Conservation (phyloP, 768 basidiomycete species). For the Podaxis rugospora region DNA sequence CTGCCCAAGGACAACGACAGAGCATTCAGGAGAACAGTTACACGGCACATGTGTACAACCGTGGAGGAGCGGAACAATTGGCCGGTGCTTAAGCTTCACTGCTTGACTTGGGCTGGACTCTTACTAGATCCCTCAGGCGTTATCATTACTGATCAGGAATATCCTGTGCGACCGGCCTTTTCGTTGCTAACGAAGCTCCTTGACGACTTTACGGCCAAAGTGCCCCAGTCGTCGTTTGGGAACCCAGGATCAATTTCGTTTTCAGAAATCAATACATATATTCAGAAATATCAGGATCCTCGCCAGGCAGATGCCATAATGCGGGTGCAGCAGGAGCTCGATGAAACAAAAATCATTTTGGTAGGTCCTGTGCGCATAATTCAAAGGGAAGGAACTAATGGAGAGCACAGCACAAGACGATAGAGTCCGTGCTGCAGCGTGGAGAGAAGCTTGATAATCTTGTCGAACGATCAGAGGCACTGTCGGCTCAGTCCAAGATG, state of each 20-base stretch:
- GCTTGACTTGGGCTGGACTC: neutral
- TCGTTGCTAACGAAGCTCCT: constrained; percentile 89
- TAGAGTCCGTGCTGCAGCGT: constrained; percentile 92
- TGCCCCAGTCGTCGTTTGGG: constrained; percentile 65
- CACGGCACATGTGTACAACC: constrained; percentile 90
- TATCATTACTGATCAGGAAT: constrained; percentile 92
- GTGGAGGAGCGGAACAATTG: constrained; percentile 80
- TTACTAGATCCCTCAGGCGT: constrained; percentile 50
- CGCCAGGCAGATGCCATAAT: constrained; percentile 96
- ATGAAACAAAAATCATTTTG: constrained; percentile 98
- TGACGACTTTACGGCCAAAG: constrained; percentile 84
- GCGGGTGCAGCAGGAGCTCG: constrained; percentile 95
- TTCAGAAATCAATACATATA: constrained; percentile 69
- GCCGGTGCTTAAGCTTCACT: constrained; percentile 51
- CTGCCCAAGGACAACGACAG: constrained; percentile 83
- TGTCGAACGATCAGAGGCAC: constrained; percentile 86
- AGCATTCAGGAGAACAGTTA: constrained; percentile 93
- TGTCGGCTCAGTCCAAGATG: constrained; percentile 92
- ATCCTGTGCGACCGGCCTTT: constrained; percentile 95
- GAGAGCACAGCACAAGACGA: constrained; percentile 86
- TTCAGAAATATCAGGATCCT: constrained; percentile 95
- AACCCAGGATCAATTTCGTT: constrained; percentile 70
- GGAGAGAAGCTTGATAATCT: constrained; percentile 96
- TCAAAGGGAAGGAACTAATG: neutral
- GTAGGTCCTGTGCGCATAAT: constrained; percentile 40